phyloP scores from a whole-genome alignment of 2,329 filamentous ascomycete genomes.

The Chaetomiaceae sp. region DNA sequence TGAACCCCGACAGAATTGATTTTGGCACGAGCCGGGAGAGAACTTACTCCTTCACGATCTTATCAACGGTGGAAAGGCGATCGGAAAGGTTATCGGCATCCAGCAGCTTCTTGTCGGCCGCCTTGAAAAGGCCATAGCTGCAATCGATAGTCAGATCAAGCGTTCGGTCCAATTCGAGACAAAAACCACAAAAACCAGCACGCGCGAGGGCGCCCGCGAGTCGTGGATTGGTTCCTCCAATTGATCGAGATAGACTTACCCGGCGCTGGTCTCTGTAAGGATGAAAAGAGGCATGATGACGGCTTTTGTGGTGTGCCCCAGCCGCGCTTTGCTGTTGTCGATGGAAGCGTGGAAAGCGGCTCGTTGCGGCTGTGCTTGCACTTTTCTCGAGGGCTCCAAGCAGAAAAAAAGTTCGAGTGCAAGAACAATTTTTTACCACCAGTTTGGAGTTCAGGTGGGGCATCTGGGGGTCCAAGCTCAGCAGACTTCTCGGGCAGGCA shows the following conservation, averaged over 20 bases:
- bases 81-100: slow-evolving; percentile 76
- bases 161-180: background rate
- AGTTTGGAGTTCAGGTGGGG: slow-evolving; percentile 26
- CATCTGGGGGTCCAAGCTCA: slow-evolving; percentile 21
- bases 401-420: slow-evolving; percentile 29
- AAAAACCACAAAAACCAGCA: background rate
- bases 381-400: slow-evolving; percentile 28
- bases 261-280: slow-evolving; percentile 86
- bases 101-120: slow-evolving; percentile 96
- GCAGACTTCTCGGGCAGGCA: too few species aligned
- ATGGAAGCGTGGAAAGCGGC: slow-evolving; percentile 34
- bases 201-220: background rate
- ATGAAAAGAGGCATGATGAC: slow-evolving; percentile 81
- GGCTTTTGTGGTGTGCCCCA: slow-evolving; percentile 20
- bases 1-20: background rate
- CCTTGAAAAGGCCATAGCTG: slow-evolving; percentile 97
- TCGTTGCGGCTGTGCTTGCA: slow-evolving; percentile 23
- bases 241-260: slow-evolving; percentile 43
- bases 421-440: slow-evolving; percentile 38
- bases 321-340: slow-evolving; percentile 23
- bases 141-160: slow-evolving; percentile 17
- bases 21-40: background rate
- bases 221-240: slow-evolving; percentile 4
- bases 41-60: slow-evolving; percentile 78
- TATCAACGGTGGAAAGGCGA: slow-evolving; percentile 74